These are phyloP conservation scores for Porogramme epimiltina DNA, from an alignment of 1,284 basidiomycete genomes.

Conservation along the genomic window DNA sequence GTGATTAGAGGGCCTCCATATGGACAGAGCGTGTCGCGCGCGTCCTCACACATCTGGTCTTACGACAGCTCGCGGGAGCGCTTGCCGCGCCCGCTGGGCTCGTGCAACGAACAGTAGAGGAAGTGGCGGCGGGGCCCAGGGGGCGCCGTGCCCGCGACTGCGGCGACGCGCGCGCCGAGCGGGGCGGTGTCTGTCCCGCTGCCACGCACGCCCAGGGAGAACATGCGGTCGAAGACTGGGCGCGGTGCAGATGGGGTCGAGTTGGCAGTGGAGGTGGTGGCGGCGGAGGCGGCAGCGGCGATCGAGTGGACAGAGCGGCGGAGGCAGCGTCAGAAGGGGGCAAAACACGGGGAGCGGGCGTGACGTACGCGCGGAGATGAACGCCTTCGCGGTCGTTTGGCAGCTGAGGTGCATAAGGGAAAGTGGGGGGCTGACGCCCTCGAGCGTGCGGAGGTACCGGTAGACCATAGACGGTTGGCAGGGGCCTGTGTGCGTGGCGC, in stretches of 20 bases:
- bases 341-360: background rate
- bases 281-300: background rate
- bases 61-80: slow-evolving; percentile 29
- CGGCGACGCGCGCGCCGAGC: slow-evolving; percentile 60
- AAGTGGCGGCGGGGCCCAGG: slow-evolving; percentile 76
- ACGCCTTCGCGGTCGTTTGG: slow-evolving; percentile 84
- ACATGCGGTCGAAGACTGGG: slow-evolving; percentile 91
- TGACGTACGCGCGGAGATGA: slow-evolving; percentile 75
- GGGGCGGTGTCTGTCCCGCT: slow-evolving; percentile 66
- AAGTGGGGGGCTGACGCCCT: slow-evolving; percentile 81
- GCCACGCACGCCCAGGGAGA: slow-evolving; percentile 77
- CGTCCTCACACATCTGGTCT: background rate
- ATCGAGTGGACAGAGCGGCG: background rate
- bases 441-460: slow-evolving; percentile 80
- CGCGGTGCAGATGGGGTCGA: background rate
- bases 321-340: background rate
- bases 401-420: slow-evolving; percentile 83
- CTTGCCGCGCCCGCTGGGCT: slow-evolving; percentile 29
- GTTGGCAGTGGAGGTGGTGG: too few species aligned
- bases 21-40: too few species aligned
- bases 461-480: slow-evolving; percentile 91
- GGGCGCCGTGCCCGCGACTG: slow-evolving; percentile 59
- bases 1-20: too few species aligned
- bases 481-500: slow-evolving; percentile 47
- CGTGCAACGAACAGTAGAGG: slow-evolving; percentile 73